Evolutionary conservation across 2,329 filamentous ascomycete genomes (phyloP), one percentile per base, ranked within the genome.

Genomic region (Monosporascus sp.): DNA sequence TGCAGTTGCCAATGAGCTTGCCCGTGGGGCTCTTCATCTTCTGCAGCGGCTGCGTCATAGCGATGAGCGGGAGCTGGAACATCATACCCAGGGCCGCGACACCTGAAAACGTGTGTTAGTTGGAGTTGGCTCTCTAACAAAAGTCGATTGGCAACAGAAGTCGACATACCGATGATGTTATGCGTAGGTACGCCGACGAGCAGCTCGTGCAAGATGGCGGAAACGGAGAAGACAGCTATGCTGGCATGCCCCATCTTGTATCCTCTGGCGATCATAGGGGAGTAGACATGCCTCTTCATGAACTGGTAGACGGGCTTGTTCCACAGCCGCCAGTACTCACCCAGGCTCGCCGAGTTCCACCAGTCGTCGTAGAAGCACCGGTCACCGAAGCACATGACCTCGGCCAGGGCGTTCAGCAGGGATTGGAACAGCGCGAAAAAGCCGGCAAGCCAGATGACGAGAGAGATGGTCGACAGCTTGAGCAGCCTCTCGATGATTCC

Each of bases 381-480:
- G 68, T 99, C 94, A 18, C 88, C 94, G 64, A 99, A 99, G 44
- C 82, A 81, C 76, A 90, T 88, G 14, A 97, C 75, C 70, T 99
- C 94, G 3, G 93, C 93, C 20, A 97, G 76, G 0, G 90, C 90
- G 65, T 99, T 99, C 48, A 99, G 76, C 56, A 89, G 86, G 1
- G 89, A 93, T 67, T 99, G 94, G 74, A 99, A 99, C 15, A 97
- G 74, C 2, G 93, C 94, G 65, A 97, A 97, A 78, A 99, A 99
- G 6, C 94, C 93, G 1, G 92, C 92, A 1, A 99, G 85, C 94
- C 94, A 99, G 68, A 97, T 96, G 57, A 97, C 86, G 31, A 97
- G 81, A 18, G 89, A 95, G 57, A 99, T 96, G 18, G 94, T 97
- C 8, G 89, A 95, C 22, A 99, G 80, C 72, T 99, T 99, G 78